Base-by-base conservation (phyloP, 305 asterid genomes). In the Fraxinus velutina region DNA sequence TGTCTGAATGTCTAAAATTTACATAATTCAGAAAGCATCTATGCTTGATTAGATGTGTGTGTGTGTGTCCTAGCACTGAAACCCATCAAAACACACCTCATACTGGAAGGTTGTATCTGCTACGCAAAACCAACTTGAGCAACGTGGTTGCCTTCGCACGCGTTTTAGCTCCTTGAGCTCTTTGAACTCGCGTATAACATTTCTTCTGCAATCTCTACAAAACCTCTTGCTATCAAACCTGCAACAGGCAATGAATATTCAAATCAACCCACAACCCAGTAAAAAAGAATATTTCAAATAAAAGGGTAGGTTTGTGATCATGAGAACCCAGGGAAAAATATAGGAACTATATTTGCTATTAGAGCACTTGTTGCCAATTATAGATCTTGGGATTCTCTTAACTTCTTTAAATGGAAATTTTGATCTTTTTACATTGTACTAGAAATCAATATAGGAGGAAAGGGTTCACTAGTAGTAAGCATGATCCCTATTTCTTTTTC, bases 151-250 rank as follows among this genome's bases (percentile, higher is more conserved):
- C 87, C 89, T 93, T 77, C 92, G 89, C 90, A 90, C 87, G 87
- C 99, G 93, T 87, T 93, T 94, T 78, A 96, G 89, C 83, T 96
- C 99, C 90, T 93, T 96, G 83, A 96, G 92, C 91, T 94, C 98
- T 89, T 94, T 96, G 82, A 96, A 96, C 89, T 96, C 99, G 4
- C 99, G 97, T 79, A 94, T 92, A 74, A 96, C 99, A 85, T 96
- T 96, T 89, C 96, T 94, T 87, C 98, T 87, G 92, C 99, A 96
- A 86, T 96, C 99, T 92, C 98, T 90, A 84, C 99, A 96, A 83
- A 96, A 96, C 87, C 98, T 91, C 89, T 96, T 94, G 94, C 97
- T 93, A 81, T 96, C 98, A 82, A 96, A 96, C 92, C 99, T 96
- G 97, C 82, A 30, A 82, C 75, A 32, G 24, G 44, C 39, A 32